Evolutionary conservation across 805 yeast genomes (phyloP).

Genomic region (Pachysolen tannophilus): DNA sequence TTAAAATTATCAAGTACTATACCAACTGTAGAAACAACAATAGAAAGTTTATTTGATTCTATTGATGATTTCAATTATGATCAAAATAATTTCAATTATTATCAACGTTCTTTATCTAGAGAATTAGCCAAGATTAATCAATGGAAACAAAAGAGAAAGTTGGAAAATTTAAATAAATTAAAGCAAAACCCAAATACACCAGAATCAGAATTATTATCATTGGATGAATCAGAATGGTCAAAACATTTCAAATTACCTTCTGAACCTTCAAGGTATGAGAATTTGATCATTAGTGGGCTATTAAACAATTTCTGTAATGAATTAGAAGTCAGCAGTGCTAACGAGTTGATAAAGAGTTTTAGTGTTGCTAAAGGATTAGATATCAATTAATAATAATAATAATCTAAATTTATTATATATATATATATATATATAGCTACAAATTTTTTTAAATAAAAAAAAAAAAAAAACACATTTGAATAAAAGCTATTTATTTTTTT

Average conservation of each 20-base stretch:
- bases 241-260: slow-evolving; percentile 56
- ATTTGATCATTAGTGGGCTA: slow-evolving; percentile 58
- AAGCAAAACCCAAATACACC: slow-evolving; percentile 44
- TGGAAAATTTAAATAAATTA: slow-evolving; percentile 55
- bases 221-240: slow-evolving; percentile 60
- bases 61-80: slow-evolving; percentile 72
- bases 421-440: background rate
- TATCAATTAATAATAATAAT: slow-evolving; percentile 5
- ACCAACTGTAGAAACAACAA: slow-evolving; percentile 29
- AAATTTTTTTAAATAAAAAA: background rate
- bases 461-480: background rate
- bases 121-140: slow-evolving; percentile 63
- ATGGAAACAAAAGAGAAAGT: slow-evolving; percentile 65
- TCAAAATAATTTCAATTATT: slow-evolving; percentile 73
- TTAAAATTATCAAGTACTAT: slow-evolving; percentile 33
- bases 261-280: slow-evolving; percentile 71
- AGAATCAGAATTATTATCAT: slow-evolving; percentile 25
- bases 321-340: slow-evolving; percentile 61
- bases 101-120: slow-evolving; percentile 67
- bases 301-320: slow-evolving; percentile 65
- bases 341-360: slow-evolving; percentile 55
- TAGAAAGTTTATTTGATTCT: slow-evolving; percentile 59
- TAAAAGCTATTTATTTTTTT: background rate
- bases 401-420: background rate
- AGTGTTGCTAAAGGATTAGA: slow-evolving; percentile 48